Percentiles rank a stretch among this genome's conserved stretches.
These are phyloP conservation scores for Plasmodium reichenowi DNA, from an alignment of 169 alveolate genomes.

Conservation along the genomic window DNA sequence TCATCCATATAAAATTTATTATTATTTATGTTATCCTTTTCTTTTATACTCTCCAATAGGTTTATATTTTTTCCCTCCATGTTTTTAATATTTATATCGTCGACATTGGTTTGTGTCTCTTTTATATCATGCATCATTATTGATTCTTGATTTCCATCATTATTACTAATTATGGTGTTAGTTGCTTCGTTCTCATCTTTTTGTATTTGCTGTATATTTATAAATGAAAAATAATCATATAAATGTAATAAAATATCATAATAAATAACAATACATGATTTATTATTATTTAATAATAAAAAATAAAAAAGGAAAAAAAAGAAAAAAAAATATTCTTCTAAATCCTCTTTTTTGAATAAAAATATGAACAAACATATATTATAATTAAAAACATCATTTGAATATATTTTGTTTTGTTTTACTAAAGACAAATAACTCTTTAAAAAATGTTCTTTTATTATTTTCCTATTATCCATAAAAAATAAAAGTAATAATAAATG, in stretches of 20 bases:
- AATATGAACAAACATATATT: constrained; percentile 48
- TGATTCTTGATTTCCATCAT: background rate
- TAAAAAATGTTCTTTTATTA: constrained; percentile 38
- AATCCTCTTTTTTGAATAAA: constrained; percentile 36
- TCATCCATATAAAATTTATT: background rate
- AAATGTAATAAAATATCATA: constrained; percentile 34
- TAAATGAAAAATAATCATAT: background rate
- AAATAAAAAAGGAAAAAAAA: constrained; percentile 35
- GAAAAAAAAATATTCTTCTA: constrained; percentile 44
- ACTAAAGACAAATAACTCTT: constrained; percentile 54
- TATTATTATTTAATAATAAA: constrained; percentile 14
- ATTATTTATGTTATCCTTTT: background rate
- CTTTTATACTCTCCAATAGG: background rate
- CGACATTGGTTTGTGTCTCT: too few species aligned
- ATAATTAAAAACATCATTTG: constrained; percentile 35
- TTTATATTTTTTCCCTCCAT: background rate
- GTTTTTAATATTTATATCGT: background rate
- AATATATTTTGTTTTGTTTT: constrained; percentile 38
- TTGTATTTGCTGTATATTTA: background rate
- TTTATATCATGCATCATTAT: background rate
- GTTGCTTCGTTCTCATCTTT: background rate
- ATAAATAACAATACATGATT: constrained; percentile 24
- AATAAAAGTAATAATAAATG: constrained; percentile 39
- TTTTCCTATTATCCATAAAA: constrained; percentile 32
- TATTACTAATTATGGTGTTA: background rate